A percentile compares a stretch with the other conserved stretches of the same genome.
Evolutionary conservation across 108 stramenopile genomes (phyloP).

Genomic region (Cyclostephanos invisitatus): DNA sequence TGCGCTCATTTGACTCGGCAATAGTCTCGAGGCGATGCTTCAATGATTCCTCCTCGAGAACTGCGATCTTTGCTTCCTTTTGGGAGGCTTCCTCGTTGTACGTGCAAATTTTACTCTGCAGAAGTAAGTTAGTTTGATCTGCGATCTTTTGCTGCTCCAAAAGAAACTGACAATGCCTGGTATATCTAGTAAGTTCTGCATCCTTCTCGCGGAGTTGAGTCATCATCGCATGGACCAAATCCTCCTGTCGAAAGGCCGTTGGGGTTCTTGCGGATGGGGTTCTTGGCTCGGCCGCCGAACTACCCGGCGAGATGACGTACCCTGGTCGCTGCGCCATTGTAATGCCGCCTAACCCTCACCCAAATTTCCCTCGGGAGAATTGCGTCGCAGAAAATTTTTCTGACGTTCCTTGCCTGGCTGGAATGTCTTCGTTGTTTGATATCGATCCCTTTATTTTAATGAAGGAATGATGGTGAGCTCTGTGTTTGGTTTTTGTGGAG

Average conservation of each 20-base stretch:
- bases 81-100: conserved; percentile 9
- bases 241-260: conserved; percentile 22
- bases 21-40: conserved; percentile 24
- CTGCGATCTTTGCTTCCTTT: conserved; percentile 25
- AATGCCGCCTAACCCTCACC: too few relatives aligned
- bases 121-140: conserved; percentile 17
- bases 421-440: too few relatives aligned
- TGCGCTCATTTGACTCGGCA: conserved; percentile 3
- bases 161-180: conserved; percentile 11
- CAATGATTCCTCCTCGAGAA: conserved; percentile 20
- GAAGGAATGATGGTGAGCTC: too few relatives aligned
- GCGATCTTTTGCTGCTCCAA: conserved; percentile 15
- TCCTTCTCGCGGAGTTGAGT: conserved; percentile 37
- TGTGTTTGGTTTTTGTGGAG: too few relatives aligned
- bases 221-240: conserved; percentile 37
- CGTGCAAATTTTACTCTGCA: conserved; percentile 8
- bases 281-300: background rate
- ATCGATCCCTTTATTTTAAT: too few relatives aligned
- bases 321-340: conserved; percentile 3
- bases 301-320: background rate
- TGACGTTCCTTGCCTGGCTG: too few relatives aligned
- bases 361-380: too few relatives aligned
- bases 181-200: conserved; percentile 22
- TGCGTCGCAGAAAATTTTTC: too few relatives aligned
- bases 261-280: conserved; percentile 6